Conservation (phyloP, 805 yeast genomes). For the Wickerhamiella domercqiae region DNA sequence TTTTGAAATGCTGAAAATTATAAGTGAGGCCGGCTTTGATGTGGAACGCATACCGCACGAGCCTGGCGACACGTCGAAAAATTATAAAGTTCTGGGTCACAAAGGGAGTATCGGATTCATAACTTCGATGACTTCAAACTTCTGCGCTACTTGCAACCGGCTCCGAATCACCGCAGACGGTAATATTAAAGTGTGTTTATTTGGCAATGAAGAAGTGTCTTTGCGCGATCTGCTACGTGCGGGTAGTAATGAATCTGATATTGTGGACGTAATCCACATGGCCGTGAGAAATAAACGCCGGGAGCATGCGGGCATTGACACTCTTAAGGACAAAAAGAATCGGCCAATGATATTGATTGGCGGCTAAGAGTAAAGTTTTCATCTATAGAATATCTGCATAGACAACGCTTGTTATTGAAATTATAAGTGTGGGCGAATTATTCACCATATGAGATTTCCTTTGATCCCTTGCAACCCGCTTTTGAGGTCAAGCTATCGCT, state of each 20-base stretch:
- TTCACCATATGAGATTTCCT: no score
- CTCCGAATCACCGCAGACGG: conserved; percentile 39
- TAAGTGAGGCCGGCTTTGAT: conserved; percentile 14
- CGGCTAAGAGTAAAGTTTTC: conserved; percentile 25
- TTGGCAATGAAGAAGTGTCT: conserved; percentile 37
- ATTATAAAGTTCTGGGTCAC: conserved; percentile 30
- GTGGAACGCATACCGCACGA: conserved; percentile 10
- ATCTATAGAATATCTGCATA: neutral
- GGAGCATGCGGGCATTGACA: conserved; percentile 38
- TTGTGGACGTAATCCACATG: conserved; percentile 28
- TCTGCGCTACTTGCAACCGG: conserved; percentile 39
- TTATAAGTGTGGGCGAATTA: no score
- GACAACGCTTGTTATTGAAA: no score
- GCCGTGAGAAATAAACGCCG: conserved; percentile 35
- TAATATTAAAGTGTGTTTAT: conserved; percentile 38
- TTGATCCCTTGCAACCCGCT: no score
- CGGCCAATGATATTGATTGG: conserved; percentile 45
- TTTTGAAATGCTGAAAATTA: conserved; percentile 28
- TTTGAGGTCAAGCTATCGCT: no score
- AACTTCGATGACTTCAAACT: conserved; percentile 40
- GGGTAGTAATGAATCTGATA: conserved; percentile 25
- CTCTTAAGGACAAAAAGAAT: conserved; percentile 32
- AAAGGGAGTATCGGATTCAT: conserved; percentile 36
- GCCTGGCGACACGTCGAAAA: conserved; percentile 37
- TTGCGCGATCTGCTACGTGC: conserved; percentile 31